Conservation (phyloP, 1,284 basidiomycete species). For the Boletus smithii region DNA sequence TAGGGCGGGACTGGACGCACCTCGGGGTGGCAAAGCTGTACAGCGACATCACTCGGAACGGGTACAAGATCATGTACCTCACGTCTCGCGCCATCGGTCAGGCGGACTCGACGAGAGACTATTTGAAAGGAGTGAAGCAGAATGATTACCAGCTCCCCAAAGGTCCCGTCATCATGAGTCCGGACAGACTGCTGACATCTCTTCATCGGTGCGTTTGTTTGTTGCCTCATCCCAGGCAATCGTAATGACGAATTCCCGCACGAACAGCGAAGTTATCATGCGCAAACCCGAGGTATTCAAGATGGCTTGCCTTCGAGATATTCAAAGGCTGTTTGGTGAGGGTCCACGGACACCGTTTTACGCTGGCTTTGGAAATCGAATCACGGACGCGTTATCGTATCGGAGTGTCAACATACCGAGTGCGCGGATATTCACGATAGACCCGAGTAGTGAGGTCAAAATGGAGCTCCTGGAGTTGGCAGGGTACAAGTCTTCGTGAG, state of each 20-base stretch:
- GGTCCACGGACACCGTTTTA: constrained; percentile 82
- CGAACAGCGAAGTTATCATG: constrained; percentile 89
- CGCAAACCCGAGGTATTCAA: constrained; percentile 99
- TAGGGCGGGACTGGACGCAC: constrained; percentile 99
- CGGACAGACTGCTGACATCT: constrained; percentile 92
- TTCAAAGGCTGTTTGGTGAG: constrained; percentile 87
- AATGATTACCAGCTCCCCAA: constrained; percentile 95
- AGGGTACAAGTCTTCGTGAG: constrained; percentile 93
- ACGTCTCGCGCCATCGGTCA: constrained; percentile 98
- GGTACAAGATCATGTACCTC: constrained; percentile 98
- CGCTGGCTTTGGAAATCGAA: constrained; percentile 97
- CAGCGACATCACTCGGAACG: constrained; percentile 93
- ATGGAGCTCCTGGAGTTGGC: constrained; percentile 95
- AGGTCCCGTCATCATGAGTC: constrained; percentile 99
- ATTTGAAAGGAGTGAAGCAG: constrained; percentile 93
- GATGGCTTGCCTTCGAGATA: constrained; percentile 98
- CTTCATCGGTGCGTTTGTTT: constrained; percentile 73
- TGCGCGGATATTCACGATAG: constrained; percentile 96
- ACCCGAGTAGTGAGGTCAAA: constrained; percentile 93
- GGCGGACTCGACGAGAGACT: constrained; percentile 95
- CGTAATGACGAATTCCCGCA: background rate
- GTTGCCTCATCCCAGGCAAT: background rate
- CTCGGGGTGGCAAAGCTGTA: constrained; percentile 97
- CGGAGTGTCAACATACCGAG: constrained; percentile 94
- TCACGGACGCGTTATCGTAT: constrained; percentile 97